Evolutionary conservation across 257 asterid species (phyloP).

Genomic region (Cinchona pubescens): DNA sequence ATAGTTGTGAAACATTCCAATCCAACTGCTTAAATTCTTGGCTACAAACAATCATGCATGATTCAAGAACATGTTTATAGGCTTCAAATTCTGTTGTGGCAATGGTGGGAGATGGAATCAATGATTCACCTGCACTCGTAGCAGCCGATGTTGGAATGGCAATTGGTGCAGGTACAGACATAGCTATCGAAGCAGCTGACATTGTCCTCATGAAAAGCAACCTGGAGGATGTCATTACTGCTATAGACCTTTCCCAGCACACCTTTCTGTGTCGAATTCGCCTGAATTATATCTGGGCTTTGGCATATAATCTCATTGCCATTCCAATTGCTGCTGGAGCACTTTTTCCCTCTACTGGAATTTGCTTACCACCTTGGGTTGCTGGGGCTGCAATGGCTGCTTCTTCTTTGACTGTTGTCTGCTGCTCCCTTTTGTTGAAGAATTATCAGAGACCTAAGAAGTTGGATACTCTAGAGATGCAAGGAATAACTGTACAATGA

Average conservation of each 20-base stretch:
- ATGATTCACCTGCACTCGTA: constrained; percentile 96
- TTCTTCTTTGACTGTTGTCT: constrained; percentile 84
- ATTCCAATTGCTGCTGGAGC: constrained; percentile 91
- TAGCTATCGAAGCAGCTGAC: constrained; percentile 97
- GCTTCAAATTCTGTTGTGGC: constrained; percentile 77
- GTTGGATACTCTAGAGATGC: constrained; percentile 37
- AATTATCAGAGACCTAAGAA: constrained; percentile 66
- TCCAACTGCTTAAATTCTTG: background rate
- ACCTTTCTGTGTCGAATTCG: constrained; percentile 74
- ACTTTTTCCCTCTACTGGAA: too few relatives aligned
- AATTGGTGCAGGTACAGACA: constrained; percentile 97
- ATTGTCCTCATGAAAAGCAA: constrained; percentile 86
- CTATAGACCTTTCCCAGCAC: constrained; percentile 93
- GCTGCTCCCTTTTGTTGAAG: constrained; percentile 79
- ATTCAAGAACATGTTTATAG: constrained; percentile 26
- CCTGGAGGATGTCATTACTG: constrained; percentile 94
- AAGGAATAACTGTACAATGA: constrained; percentile 38
- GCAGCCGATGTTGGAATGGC: constrained; percentile 99
- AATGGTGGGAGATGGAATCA: constrained; percentile 98
- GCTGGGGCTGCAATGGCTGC: constrained; percentile 99
- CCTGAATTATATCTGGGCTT: constrained; percentile 74
- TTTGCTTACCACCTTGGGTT: constrained; percentile 88
- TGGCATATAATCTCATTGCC: constrained; percentile 81
- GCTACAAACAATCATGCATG: background rate
- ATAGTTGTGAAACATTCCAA: background rate